Conservation (phyloP, 208 protist genomes). For the Leishmania major region DNA sequence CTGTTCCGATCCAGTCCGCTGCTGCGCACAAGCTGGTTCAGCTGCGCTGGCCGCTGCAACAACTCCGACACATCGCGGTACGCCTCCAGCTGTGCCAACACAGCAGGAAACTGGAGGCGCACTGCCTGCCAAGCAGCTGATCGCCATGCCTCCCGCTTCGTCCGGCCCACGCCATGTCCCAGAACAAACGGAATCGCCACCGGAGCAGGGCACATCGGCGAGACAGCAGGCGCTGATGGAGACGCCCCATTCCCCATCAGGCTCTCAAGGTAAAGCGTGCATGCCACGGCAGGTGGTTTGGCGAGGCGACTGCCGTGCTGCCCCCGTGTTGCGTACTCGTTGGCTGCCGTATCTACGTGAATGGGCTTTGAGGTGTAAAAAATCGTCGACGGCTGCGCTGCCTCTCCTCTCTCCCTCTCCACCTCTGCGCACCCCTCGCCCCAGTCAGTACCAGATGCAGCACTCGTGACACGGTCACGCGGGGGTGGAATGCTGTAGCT, state of each 20-base stretch:
- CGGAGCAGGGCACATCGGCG: neutral
- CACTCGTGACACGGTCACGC: neutral
- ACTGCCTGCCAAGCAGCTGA: constrained; percentile 60
- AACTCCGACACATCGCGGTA: constrained; percentile 37
- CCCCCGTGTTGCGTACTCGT: neutral
- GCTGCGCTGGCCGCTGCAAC: constrained; percentile 15
- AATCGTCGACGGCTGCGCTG: constrained; percentile 16
- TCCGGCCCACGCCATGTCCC: constrained; percentile 53
- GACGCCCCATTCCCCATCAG: neutral
- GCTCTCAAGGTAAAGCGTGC: constrained; percentile 22
- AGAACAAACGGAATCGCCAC: constrained; percentile 32
- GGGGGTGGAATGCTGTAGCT: constrained; percentile 24
- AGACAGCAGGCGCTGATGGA: neutral
- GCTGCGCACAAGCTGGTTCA: constrained; percentile 12
- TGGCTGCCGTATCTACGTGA: neutral
- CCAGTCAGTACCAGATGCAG: neutral
- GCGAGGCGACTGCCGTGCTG: neutral
- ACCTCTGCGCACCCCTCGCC: neutral
- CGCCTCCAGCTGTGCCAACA: constrained; percentile 45
- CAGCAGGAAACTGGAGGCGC: constrained; percentile 49
- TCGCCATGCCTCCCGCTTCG: constrained; percentile 54
- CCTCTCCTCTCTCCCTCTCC: neutral
- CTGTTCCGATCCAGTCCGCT: neutral
- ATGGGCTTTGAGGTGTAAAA: constrained; percentile 26
- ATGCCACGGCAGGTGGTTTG: constrained; percentile 11